Percentiles rank a stretch among this genome's conserved stretches.
Evolutionary conservation across 2,329 filamentous ascomycete species (phyloP).

Genomic region (Penicillium digitatum): DNA sequence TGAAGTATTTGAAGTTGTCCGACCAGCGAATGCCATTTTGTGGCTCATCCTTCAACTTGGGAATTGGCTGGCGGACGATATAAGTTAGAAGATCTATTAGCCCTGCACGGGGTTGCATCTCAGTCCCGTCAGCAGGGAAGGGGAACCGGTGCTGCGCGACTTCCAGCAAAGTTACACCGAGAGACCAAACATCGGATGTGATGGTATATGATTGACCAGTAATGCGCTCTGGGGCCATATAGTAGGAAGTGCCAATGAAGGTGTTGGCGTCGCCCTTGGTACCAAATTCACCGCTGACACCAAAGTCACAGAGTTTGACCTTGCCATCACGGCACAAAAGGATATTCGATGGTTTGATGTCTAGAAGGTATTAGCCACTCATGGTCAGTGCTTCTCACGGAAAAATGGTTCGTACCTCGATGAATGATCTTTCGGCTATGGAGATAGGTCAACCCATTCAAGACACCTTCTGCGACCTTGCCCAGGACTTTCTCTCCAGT

Average conservation of each 20-base stretch:
- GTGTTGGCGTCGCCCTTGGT: constrained; percentile 98
- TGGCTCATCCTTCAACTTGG: constrained; percentile 91
- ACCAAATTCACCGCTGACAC: constrained; percentile 94
- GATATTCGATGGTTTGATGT: constrained; percentile 98
- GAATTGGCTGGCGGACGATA: constrained; percentile 92
- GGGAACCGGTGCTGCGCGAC: constrained; percentile 99
- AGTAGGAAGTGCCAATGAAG: constrained; percentile 97
- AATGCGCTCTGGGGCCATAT: constrained; percentile 98
- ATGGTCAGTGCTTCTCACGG: background rate
- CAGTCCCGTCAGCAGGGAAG: constrained; percentile 92
- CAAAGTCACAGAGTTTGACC: constrained; percentile 97
- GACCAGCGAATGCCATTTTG: constrained; percentile 89
- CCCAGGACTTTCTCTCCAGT: constrained; percentile 96
- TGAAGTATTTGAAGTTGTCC: constrained; percentile 98
- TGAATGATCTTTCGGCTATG: constrained; percentile 97
- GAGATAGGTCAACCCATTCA: constrained; percentile 90
- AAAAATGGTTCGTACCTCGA: constrained; percentile 50
- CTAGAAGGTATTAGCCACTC: constrained; percentile 39
- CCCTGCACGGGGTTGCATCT: constrained; percentile 88
- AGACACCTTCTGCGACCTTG: constrained; percentile 91
- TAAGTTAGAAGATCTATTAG: constrained; percentile 95
- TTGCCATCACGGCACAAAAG: constrained; percentile 86
- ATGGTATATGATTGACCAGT: constrained; percentile 98
- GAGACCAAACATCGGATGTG: constrained; percentile 96
- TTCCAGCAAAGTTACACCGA: constrained; percentile 94